Conservation (phyloP, 768 basidiomycete species). For the Strobilomyces dryophilus region DNA sequence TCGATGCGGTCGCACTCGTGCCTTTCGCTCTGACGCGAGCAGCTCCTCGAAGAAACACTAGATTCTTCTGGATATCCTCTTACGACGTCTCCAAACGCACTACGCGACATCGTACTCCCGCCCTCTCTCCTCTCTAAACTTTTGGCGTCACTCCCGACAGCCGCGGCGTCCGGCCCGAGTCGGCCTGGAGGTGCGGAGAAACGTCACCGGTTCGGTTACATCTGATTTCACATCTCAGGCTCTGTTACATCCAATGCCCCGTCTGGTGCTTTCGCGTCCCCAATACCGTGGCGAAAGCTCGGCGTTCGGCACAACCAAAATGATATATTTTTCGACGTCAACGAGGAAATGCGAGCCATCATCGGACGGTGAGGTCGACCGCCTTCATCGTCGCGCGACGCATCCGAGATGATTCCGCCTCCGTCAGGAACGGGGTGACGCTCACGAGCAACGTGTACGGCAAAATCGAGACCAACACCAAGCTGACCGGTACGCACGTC, state of each 20-base stretch:
- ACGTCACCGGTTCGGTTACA: not conserved
- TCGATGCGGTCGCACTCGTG: not conserved
- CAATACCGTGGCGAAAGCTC: constrained; percentile 90
- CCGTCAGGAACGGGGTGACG: constrained; percentile 58
- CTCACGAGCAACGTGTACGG: constrained; percentile 70
- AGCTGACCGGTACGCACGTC: constrained; percentile 60
- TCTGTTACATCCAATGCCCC: constrained; percentile 35
- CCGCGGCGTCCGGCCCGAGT: constrained; percentile 23
- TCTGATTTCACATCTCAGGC: constrained; percentile 11
- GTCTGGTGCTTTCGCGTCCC: constrained; percentile 68
- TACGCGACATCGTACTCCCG: constrained; percentile 91
- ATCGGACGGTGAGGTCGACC: constrained; percentile 24
- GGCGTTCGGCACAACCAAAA: constrained; percentile 82
- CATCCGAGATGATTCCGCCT: not conserved
- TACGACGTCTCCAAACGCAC: constrained; percentile 84
- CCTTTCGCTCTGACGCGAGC: constrained; percentile 1
- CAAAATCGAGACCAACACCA: constrained; percentile 70
- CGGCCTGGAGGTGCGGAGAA: constrained; percentile 26
- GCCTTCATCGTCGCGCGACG: not conserved
- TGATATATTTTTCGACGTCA: constrained; percentile 90
- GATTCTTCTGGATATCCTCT: constrained; percentile 90
- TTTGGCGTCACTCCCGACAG: constrained; percentile 35
- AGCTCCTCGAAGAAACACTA: constrained; percentile 94
- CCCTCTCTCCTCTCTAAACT: constrained; percentile 82
- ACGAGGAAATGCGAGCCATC: constrained; percentile 68